Base-by-base conservation (phyloP, 2,329 filamentous ascomycete genomes). In the Byssothecium circinans region DNA sequence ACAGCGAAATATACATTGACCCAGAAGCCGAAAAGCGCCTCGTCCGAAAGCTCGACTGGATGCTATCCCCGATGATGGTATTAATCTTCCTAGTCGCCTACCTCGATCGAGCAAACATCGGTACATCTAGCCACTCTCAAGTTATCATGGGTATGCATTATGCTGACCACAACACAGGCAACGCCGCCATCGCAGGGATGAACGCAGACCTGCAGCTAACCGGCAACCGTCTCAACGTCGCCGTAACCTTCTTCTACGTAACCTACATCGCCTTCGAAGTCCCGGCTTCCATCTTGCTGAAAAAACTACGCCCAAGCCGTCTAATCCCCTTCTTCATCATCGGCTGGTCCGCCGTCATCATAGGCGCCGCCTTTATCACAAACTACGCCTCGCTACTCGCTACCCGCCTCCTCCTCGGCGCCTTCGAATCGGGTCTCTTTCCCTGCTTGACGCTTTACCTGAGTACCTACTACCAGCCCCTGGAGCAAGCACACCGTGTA, bases 41-140 rank as follows among this genome's bases (percentile, higher is more conserved):
- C 2, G 69, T 81, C 4, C 60, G 67, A 17, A 80, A 80, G 49
- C 64, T 81, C 10, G 78, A 81, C 45, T 36, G 74, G 3, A 71
- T 70, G 3, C 74, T 81, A 41, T 72, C 75, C 4, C 78, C 78
- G 0, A 75, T 82, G 45, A 78, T 83, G 48, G 81, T 80, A 74
- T 62, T 81, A 38, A 72, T 82, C 4, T 84, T 81, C 51, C 58
- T 84, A 17, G 61, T 62, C 54, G 62, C 60, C 14, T 63, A 62
- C 39, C 58, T 63, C 59, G 81, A 84, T 61, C 73, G 81, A 44
- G 71, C 72, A 17, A 81, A 80, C 53, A 81, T 82, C 32, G 76
- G 76, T 71, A 55, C 41, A 53, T 39, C 12, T 20, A n/a, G 23
- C 32, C 4, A 47, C 11, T 8, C 10, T 17, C 5, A 8, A 3